phyloP scores from a whole-genome alignment of 2,329 filamentous ascomycete genomes.

The Trichoderma sp. region DNA sequence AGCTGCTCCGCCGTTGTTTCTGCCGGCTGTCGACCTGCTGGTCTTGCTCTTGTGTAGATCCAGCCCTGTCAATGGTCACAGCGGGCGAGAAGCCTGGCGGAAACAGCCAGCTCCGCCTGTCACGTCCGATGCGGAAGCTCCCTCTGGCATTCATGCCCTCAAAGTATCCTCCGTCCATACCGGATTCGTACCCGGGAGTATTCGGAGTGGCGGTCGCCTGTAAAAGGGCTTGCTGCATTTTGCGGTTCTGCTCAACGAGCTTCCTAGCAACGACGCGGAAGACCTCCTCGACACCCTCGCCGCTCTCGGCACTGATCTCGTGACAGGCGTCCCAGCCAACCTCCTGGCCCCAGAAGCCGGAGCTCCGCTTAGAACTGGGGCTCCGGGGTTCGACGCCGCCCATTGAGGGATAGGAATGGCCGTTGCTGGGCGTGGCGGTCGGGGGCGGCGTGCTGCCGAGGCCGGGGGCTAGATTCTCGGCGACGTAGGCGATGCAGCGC shows the following conservation, averaged over 20 bases:
- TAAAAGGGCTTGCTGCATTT: conserved; percentile 58
- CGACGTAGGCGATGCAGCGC: conserved; percentile 91
- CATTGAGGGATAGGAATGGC: conserved; percentile 25
- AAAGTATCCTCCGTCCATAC: conserved; percentile 50
- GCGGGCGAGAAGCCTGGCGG: conserved; percentile 52
- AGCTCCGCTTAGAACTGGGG: conserved; percentile 63
- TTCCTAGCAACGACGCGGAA: conserved; percentile 69
- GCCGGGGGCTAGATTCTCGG: conserved; percentile 79
- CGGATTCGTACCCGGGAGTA: conserved; percentile 45
- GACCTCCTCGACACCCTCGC: conserved; percentile 94
- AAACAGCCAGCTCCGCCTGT: conserved; percentile 59
- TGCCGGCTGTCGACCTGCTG: conserved; percentile 23
- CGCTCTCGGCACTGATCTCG: conserved; percentile 90
- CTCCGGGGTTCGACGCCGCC: conserved; percentile 52
- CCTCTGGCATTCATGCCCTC: conserved; percentile 45
- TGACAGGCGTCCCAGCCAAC: conserved; percentile 96
- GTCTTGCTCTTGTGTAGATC: conserved; percentile 30
- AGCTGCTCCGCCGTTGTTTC: conserved; percentile 32
- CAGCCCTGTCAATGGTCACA: conserved; percentile 46
- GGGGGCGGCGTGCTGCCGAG: conserved; percentile 64
- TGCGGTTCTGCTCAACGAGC: conserved; percentile 62
- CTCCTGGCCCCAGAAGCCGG: conserved; percentile 86
- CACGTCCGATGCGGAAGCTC: conserved; percentile 57
- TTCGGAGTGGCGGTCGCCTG: conserved; percentile 53
- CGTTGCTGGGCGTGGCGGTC: conserved; percentile 48